phyloP scores from a whole-genome alignment of 2,329 filamentous ascomycete genomes.

The Aspergillus fischeri region DNA sequence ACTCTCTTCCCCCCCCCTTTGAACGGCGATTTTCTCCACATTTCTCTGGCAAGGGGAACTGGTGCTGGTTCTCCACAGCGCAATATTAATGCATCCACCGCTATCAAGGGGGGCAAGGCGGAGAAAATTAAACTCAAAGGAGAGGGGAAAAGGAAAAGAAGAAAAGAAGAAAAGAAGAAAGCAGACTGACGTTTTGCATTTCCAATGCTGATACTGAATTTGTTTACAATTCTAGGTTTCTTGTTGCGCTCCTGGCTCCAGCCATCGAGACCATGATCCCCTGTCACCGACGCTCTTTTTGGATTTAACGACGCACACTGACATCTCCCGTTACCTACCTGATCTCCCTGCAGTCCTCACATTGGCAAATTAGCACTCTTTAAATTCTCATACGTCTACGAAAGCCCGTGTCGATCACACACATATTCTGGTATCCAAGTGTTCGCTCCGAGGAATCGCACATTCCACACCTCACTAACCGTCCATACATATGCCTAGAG shows the following conservation, averaged over 20 bases:
- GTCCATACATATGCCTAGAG: neutral
- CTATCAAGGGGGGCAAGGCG: neutral
- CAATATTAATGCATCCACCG: neutral
- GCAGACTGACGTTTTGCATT: neutral
- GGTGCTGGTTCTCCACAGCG: neutral
- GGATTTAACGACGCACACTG: neutral
- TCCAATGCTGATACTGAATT: neutral
- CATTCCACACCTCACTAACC: neutral
- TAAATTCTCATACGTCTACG: neutral
- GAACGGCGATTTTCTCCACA: neutral
- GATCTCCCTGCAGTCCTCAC: neutral
- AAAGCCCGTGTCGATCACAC: neutral
- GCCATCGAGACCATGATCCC: neutral
- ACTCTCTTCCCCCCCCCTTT: neutral
- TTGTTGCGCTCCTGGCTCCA: neutral
- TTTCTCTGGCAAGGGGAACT: slow-evolving; percentile 10
- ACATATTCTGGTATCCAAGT: neutral
- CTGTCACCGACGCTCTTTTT: neutral
- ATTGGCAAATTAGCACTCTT: neutral
- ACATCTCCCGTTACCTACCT: neutral
- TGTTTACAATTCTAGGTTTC: neutral
- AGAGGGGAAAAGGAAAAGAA: neutral
- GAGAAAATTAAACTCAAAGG: neutral
- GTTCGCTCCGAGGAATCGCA: neutral
- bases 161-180: neutral